Evolutionary conservation across 2,329 filamentous ascomycete species (phyloP), one percentile per base, ranked within the genome.

Genomic region (Fusarium temperatum): DNA sequence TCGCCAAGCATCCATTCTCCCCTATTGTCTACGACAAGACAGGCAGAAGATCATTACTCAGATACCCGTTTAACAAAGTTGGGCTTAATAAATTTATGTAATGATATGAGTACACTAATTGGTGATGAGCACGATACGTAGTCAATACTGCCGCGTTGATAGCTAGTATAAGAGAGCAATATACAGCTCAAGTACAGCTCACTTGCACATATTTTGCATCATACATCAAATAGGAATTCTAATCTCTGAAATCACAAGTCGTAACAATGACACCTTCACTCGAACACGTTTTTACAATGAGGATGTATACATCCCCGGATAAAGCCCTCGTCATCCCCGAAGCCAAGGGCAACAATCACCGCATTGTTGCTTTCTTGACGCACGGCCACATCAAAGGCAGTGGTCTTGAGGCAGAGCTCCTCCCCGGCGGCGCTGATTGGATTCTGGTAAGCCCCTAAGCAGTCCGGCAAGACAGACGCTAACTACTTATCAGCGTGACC

Each of bases 361-460:
- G 64, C 2, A 66, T 67, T 0, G n/a, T 67, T 11, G 64, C 64
- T 4, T 66, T 67, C 10, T 18, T 67, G 32, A 59, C 62, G 2
- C 62, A 59, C 2, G 64, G 64, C 1, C 8, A 50, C 6, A 35
- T 67, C 5, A 45, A 38, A 15, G 64, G 64, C 4, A 39, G 44
- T 18, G 62, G 38, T 1, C 17, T 67, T 7, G 64, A 67, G 8
- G 64, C 62, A 6, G 44, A 67, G 1, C 64, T 67, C 2, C 63
- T 50, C 9, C 64, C 64, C 0, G 64, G 62, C 9, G 62, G 64
- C 3, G 62, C 64, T 1, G 64, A 67, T 13, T 67, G 64, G 64
- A 67, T 67, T 2, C 2, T 67, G 44, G 64, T 48, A 48, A 11
- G 24, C 30, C 13, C 30, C 30, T 14, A 14, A 32, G 5, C 22